phyloP scores from a whole-genome alignment of 2,329 filamentous ascomycete species.

The Podosphaera fusca region DNA sequence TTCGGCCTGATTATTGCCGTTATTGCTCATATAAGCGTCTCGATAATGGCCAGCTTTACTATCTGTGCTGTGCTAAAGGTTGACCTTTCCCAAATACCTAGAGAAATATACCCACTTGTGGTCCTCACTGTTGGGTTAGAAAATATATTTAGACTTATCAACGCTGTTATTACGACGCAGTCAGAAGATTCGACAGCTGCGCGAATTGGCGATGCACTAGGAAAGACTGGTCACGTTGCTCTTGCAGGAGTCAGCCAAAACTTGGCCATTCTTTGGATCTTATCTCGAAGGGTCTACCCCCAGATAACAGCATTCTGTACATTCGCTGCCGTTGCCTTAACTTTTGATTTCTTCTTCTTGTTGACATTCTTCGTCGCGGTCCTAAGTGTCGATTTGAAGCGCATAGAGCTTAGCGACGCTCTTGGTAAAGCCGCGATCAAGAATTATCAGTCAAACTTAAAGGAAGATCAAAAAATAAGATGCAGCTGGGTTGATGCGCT shows the following conservation, averaged over 20 bases:
- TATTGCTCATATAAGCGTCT: conserved; percentile 43
- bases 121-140: conserved; percentile 52
- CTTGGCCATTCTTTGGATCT: conserved; percentile 36
- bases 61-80: conserved; percentile 55
- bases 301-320: conserved; percentile 54
- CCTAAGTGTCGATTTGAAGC: conserved; percentile 53
- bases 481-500: conserved; percentile 36
- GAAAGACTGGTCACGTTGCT: conserved; percentile 46
- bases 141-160: conserved; percentile 58
- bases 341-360: conserved; percentile 58
- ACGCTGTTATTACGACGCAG: conserved; percentile 50
- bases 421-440: conserved; percentile 28
- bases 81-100: conserved; percentile 51
- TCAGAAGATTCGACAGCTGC: conserved; percentile 42
- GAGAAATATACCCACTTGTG: conserved; percentile 54
- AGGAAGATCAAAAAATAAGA: conserved; percentile 8
- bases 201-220: conserved; percentile 51
- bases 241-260: conserved; percentile 47
- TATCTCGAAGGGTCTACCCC: conserved; percentile 44
- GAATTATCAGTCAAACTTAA: conserved; percentile 10
- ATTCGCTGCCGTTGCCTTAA: conserved; percentile 50
- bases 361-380: conserved; percentile 63
- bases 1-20: conserved; percentile 50
- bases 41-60: conserved; percentile 58
- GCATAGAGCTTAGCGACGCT: conserved; percentile 53